Conservation (phyloP, 164 flowering plant genomes). For the Stephania japonica region DNA sequence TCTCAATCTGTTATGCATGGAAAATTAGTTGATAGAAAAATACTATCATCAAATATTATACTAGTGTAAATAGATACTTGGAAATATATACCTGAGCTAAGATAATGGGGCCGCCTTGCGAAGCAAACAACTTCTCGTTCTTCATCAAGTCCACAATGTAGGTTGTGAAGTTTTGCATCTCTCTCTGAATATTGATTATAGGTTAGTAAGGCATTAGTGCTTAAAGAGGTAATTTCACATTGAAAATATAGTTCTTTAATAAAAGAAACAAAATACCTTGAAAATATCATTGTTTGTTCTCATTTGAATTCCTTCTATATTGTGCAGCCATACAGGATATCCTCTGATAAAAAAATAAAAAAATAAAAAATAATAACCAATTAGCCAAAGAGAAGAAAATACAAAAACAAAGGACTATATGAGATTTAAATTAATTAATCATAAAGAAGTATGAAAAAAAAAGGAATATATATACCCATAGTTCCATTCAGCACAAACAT, state of each 20-base stretch:
- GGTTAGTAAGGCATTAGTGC: neutral
- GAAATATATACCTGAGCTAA: conserved; percentile 25
- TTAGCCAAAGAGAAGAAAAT: neutral
- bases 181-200: conserved; percentile 2
- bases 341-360: neutral
- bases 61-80: neutral
- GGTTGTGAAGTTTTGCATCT: conserved; percentile 30
- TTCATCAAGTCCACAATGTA: conserved; percentile 27
- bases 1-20: neutral
- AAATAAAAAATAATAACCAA: too few relatives aligned
- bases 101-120: conserved; percentile 40
- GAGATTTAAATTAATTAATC: neutral
- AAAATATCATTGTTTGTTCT: conserved; percentile 1
- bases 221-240: neutral
- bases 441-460: neutral
- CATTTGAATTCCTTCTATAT: neutral
- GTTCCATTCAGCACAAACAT: conserved; percentile 6
- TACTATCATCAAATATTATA: neutral
- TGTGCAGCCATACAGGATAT: conserved; percentile 7
- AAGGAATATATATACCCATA: conserved; percentile 2
- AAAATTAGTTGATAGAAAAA: neutral
- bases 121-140: conserved; percentile 29
- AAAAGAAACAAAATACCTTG: neutral
- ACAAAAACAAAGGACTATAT: neutral
- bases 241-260: too few relatives aligned